Evolutionary conservation across 108 stramenopile genomes (phyloP).

Genomic region (Fragilariopsis cylindrus): DNA sequence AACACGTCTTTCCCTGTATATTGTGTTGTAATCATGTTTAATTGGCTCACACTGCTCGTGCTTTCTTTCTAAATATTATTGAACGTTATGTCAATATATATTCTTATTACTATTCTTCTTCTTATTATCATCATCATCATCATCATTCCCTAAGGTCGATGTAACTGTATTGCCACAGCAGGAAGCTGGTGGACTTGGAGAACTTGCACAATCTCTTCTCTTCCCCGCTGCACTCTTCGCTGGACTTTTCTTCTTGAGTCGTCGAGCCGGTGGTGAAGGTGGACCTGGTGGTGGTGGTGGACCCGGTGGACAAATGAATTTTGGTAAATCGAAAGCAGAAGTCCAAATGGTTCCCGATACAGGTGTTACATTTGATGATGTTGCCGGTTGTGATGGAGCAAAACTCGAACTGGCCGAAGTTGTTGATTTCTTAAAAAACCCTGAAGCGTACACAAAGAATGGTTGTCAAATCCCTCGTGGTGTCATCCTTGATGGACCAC

Average conservation of each 20-base stretch:
- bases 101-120: background rate
- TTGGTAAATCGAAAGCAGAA: constrained; percentile 88
- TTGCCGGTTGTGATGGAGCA: constrained; percentile 95
- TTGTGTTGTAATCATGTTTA: constrained; percentile 1
- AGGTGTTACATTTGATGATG: constrained; percentile 92
- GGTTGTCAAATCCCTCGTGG: constrained; percentile 79
- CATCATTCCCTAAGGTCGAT: constrained; percentile 57
- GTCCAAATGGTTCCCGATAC: constrained; percentile 89
- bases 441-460: constrained; percentile 79
- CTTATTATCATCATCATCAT: background rate
- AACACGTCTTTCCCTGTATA: background rate
- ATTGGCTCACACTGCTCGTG: background rate
- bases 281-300: constrained; percentile 64
- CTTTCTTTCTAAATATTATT: background rate
- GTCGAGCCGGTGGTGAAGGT: constrained; percentile 65
- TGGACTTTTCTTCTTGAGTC: constrained; percentile 92
- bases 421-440: constrained; percentile 94
- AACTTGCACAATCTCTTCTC: constrained; percentile 77
- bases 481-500: constrained; percentile 80
- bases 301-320: constrained; percentile 87
- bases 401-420: constrained; percentile 94
- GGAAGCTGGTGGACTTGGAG: constrained; percentile 77
- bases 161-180: constrained; percentile 84
- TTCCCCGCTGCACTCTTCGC: constrained; percentile 87
- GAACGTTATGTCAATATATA: background rate